Evolutionary conservation across 768 basidiomycete species (phyloP).

Genomic region (Dacryopinax primogenitus): DNA sequence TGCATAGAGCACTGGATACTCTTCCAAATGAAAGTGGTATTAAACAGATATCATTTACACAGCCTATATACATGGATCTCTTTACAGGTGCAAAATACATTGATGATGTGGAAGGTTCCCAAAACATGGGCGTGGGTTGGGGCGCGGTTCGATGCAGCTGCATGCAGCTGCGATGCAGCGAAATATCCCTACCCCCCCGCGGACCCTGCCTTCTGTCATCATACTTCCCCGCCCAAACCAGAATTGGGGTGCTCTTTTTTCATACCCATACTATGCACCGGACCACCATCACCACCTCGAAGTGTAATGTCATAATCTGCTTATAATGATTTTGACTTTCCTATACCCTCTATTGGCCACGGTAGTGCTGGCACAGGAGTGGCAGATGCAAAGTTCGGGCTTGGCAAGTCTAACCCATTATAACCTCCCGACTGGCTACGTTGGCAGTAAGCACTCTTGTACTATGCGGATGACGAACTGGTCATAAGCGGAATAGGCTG

Average conservation of each 20-base stretch:
- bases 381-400: slow-evolving; percentile 34
- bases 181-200: background rate
- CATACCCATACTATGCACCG: background rate
- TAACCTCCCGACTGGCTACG: slow-evolving; percentile 35
- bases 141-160: too few relatives aligned
- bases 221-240: background rate
- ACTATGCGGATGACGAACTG: background rate
- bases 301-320: background rate
- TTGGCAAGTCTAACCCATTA: slow-evolving; percentile 73
- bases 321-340: background rate
- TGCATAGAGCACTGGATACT: too few relatives aligned
- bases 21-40: too few relatives aligned
- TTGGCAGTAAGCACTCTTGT: slow-evolving; percentile 32
- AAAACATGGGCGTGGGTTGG: too few relatives aligned
- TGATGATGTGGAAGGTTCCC: too few relatives aligned
- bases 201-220: background rate
- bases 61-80: too few relatives aligned
- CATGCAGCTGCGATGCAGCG: too few relatives aligned
- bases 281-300: background rate
- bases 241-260: background rate
- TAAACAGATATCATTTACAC: too few relatives aligned
- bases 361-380: background rate
- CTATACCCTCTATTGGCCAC: background rate
- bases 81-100: too few relatives aligned
- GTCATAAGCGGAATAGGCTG: slow-evolving; percentile 33